Base-by-base conservation (phyloP, 129 eudicot genomes). In the Mikania micrantha region DNA sequence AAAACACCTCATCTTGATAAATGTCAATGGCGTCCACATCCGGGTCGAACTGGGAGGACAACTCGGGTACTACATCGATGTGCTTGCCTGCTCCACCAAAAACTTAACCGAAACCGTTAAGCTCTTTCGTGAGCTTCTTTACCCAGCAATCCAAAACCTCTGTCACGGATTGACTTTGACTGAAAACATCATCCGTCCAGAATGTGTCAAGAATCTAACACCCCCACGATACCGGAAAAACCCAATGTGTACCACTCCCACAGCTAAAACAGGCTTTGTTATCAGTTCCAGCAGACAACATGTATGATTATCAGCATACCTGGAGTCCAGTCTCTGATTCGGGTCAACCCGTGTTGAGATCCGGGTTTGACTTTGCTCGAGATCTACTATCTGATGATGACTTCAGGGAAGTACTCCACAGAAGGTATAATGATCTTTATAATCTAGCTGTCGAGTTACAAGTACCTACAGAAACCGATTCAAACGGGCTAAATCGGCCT, bases 251-350 rank as follows among this genome's bases (percentile, higher is more conserved):
- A 12, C 83, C 73, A 57, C 77, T 86, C 29, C 85, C 80, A 60
- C 77, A 69, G 34, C 65, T 92, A 35, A 92, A 92, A 74, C 84
- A 86, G 22, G 98, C 95, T 71, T 72, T 92, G 52, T 95, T 88
- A 72, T 88, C 98, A 3, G 90, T 92, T 36, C 95, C 96, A 4
- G 98, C 98, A 28, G 98, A 92, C 70, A 36, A 82, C 64, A 92
- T 92, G 75, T 88, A 92, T 64, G 96, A 92, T 56, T 92, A 92
- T 77, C 96, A 88, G 83, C 98, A 92, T 78, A 88, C 92, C 0
- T 92, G 98, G 98, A 78, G 69, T 25, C 72, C 91, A 38, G 86
- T 92, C 29, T 32, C 73, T 16, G 98, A 92, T 29, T 80, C 87
- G 0, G 95, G 95, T 5, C 76, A 66, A 56, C 48, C 60, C 19